These are phyloP conservation scores for Artemisia annua DNA, from an alignment of 129 eudicot species.

Conservation along the genomic window DNA sequence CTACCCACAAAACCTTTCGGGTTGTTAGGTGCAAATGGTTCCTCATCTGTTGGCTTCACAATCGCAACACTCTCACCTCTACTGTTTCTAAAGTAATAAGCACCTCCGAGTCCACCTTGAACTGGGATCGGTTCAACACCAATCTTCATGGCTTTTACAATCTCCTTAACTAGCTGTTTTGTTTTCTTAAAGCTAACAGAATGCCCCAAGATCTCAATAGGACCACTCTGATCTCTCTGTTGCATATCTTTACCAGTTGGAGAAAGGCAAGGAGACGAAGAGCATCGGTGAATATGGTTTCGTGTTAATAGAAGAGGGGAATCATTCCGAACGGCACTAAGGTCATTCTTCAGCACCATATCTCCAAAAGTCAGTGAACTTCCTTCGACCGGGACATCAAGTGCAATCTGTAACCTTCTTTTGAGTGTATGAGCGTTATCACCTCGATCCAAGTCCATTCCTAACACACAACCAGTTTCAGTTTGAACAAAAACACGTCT, in stretches of 20 bases:
- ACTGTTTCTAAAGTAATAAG: conserved; percentile 64
- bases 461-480: conserved; percentile 82
- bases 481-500: conserved; percentile 95
- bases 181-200: conserved; percentile 48
- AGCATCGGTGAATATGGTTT: conserved; percentile 69
- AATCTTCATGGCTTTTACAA: conserved; percentile 63
- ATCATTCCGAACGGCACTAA: conserved; percentile 74
- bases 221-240: conserved; percentile 69
- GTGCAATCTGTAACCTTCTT: conserved; percentile 77
- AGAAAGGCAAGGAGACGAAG: conserved; percentile 84
- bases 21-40: conserved; percentile 86
- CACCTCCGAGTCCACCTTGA: conserved; percentile 82
- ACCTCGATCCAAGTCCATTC: conserved; percentile 85
- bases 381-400: conserved; percentile 70
- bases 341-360: conserved; percentile 71
- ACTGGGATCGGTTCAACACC: conserved; percentile 86
- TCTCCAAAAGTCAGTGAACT: conserved; percentile 85
- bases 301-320: conserved; percentile 76
- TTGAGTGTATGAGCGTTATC: conserved; percentile 93
- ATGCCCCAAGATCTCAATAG: conserved; percentile 69
- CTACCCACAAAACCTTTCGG: conserved; percentile 85
- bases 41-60: conserved; percentile 90
- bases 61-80: conserved; percentile 79
- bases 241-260: conserved; percentile 81
- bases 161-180: conserved; percentile 67